Evolutionary conservation across 441 rosid genomes (phyloP).

Genomic region (Erodium texanum): DNA sequence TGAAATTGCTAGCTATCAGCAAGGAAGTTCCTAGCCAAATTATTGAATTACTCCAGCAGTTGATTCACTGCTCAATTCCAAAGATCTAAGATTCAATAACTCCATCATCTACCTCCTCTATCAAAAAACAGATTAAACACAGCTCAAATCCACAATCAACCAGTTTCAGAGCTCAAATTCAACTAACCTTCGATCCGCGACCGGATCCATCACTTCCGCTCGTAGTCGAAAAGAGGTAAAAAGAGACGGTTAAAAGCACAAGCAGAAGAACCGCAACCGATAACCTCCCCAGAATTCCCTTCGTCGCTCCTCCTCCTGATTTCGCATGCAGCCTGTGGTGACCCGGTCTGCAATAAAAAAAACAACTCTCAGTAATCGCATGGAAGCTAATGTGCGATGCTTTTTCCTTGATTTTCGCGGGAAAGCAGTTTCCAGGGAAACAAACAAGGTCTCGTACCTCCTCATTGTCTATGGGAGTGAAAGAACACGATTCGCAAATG

Average conservation of each 20-base stretch:
- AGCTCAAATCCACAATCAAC: constrained; percentile 5
- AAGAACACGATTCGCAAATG: not conserved
- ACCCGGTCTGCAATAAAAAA: constrained; percentile 38
- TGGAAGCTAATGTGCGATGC: not conserved
- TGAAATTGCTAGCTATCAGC: not conserved
- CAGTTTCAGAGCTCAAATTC: not conserved
- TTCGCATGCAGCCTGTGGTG: constrained; percentile 55
- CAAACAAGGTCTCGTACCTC: constrained; percentile 4
- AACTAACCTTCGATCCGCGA: constrained; percentile 46
- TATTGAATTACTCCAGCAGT: not conserved
- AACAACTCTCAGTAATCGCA: not conserved
- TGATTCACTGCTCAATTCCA: not conserved
- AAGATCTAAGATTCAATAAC: not conserved
- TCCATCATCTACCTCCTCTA: not conserved
- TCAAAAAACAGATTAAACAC: not conserved
- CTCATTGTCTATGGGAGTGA: not conserved
- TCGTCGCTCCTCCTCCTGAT: constrained; percentile 37
- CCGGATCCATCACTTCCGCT: constrained; percentile 35
- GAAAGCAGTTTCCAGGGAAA: constrained; percentile 4
- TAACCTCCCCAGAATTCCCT: constrained; percentile 50
- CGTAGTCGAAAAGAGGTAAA: constrained; percentile 44
- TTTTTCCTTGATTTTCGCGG: not conserved
- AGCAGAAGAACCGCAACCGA: constrained; percentile 53
- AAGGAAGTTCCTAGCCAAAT: not conserved
- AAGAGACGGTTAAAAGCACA: constrained; percentile 64